Conservation (phyloP, 1,139 yeast genomes). For the Hansenula sp. region DNA sequence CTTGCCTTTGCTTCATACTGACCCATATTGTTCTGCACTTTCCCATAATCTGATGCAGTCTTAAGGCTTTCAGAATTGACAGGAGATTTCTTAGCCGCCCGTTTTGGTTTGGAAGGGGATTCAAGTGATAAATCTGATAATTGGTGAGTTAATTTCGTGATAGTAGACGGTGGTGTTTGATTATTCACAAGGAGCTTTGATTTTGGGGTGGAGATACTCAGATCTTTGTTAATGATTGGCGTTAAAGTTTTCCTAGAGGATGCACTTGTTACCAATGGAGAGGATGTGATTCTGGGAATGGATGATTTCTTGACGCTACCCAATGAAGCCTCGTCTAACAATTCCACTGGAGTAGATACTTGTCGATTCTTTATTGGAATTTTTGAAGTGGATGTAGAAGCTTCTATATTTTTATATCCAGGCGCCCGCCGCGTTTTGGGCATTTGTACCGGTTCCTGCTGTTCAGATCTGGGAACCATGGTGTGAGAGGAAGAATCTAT, state of each 20-base stretch:
- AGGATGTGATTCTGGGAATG: conserved; percentile 18
- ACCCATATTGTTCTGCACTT: not conserved
- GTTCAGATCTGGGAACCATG: not conserved
- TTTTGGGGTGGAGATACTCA: conserved; percentile 1
- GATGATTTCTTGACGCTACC: conserved; percentile 12
- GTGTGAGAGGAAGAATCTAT: too few relatives aligned
- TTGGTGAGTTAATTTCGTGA: conserved; percentile 10
- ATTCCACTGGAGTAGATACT: conserved; percentile 15
- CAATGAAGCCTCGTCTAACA: conserved; percentile 10
- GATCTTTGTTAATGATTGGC: conserved; percentile 6
- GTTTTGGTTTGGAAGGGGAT: not conserved
- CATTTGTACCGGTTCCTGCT: not conserved
- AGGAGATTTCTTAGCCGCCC: too few relatives aligned
- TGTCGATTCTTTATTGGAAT: conserved; percentile 19
- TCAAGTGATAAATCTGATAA: conserved; percentile 6
- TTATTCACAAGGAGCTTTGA: not conserved
- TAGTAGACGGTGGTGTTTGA: conserved; percentile 11
- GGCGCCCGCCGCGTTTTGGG: conserved; percentile 1
- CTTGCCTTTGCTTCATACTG: not conserved
- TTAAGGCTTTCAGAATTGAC: not conserved
- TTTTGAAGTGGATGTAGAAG: conserved; percentile 6
- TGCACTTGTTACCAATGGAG: conserved; percentile 7
- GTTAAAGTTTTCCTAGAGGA: conserved; percentile 3
- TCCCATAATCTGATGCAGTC: not conserved
- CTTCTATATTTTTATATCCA: conserved; percentile 5